These are phyloP conservation scores for Metschnikowia aberdeeniae DNA, from an alignment of 805 yeast genomes.

Conservation along the genomic window DNA sequence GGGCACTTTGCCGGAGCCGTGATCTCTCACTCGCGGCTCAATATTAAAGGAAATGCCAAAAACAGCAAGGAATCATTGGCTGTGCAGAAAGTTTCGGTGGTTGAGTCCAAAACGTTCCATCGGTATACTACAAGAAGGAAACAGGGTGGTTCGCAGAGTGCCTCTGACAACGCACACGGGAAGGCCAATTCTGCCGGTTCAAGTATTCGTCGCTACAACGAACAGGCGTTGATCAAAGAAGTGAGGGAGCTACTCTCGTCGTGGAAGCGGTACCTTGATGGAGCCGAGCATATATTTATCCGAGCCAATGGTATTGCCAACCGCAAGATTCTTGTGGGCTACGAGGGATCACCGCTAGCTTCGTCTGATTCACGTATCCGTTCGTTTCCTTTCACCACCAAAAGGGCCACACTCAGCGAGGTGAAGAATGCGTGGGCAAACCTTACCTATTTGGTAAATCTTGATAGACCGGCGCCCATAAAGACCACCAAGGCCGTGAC, in stretches of 20 bases:
- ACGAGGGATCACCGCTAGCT: constrained; percentile 52
- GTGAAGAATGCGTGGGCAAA: constrained; percentile 81
- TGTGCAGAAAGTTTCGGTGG: constrained; percentile 59
- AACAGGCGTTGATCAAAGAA: constrained; percentile 74
- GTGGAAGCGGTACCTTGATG: constrained; percentile 61
- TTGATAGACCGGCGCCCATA: constrained; percentile 48
- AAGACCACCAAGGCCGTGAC: constrained; percentile 13
- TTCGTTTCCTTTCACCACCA: constrained; percentile 83
- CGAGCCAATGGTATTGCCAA: constrained; percentile 76
- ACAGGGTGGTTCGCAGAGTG: constrained; percentile 96
- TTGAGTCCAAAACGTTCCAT: constrained; percentile 84
- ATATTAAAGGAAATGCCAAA: constrained; percentile 53
- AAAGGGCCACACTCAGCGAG: constrained; percentile 78
- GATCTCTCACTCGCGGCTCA: constrained; percentile 62
- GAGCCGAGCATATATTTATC: constrained; percentile 68
- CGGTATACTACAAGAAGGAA: constrained; percentile 94
- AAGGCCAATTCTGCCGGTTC: constrained; percentile 97
- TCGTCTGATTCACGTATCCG: constrained; percentile 59
- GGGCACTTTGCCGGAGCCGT: constrained; percentile 98
- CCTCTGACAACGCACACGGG: constrained; percentile 87
- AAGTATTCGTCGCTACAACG: constrained; percentile 82
- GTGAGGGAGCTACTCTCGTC: constrained; percentile 59
- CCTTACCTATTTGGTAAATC: constrained; percentile 54
- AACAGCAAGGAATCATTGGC: constrained; percentile 45
- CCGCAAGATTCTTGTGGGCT: constrained; percentile 61